Conservation (phyloP, 140 eudicot genomes). For the Oenanthe javanica region DNA sequence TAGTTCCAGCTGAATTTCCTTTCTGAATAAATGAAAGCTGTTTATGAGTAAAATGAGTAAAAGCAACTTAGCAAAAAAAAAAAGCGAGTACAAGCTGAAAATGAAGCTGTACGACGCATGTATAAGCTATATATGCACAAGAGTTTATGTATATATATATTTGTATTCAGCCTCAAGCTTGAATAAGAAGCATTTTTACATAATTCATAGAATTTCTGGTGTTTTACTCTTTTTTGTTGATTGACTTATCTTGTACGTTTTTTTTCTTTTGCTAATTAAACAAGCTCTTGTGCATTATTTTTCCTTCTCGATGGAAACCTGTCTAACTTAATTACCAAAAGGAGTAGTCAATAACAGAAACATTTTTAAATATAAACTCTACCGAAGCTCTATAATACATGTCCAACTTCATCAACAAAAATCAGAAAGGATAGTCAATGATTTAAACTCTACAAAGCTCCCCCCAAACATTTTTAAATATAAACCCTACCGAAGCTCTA, state of each 20-base stretch:
- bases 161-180: too few species aligned
- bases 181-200: too few species aligned
- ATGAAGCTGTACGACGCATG: neutral
- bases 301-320: too few species aligned
- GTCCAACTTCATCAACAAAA: too few species aligned
- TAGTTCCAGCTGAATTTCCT: neutral
- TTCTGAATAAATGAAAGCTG: neutral
- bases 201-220: too few species aligned
- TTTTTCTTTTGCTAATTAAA: constrained; percentile 31
- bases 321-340: neutral
- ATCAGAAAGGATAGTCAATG: too few species aligned
- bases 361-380: constrained; percentile 16
- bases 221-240: neutral
- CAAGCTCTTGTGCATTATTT: constrained; percentile 45
- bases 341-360: constrained; percentile 51
- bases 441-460: too few species aligned
- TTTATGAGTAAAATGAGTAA: neutral
- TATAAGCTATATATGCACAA: constrained; percentile 22
- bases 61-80: too few species aligned
- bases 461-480: too few species aligned
- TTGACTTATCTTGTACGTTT: too few species aligned
- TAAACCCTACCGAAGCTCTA: neutral
- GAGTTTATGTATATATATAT: too few species aligned
- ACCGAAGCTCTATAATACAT: neutral
- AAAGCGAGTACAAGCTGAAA: neutral